These are phyloP conservation scores for Pneumocystis wakefieldiae DNA, from an alignment of 1,139 yeast species.

Conservation along the genomic window DNA sequence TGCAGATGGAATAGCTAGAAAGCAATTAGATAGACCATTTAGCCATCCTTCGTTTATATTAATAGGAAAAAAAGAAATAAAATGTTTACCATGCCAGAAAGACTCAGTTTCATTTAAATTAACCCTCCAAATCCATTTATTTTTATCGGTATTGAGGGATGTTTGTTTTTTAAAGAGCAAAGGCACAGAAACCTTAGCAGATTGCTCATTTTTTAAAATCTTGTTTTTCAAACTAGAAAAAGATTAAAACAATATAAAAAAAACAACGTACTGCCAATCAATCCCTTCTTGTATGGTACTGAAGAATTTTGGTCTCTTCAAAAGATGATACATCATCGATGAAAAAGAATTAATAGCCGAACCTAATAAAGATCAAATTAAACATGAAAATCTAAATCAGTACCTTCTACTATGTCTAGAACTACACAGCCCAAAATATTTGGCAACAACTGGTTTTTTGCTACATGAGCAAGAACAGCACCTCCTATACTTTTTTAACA, in stretches of 20 bases:
- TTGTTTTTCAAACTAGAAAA: conserved; percentile 27
- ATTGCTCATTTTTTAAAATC: conserved; percentile 37
- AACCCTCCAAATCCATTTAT: conserved; percentile 40
- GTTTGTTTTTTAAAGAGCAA: conserved; percentile 30
- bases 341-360: conserved; percentile 59
- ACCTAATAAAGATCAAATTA: not conserved
- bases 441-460: conserved; percentile 21
- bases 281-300: conserved; percentile 42
- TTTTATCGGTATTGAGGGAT: conserved; percentile 12
- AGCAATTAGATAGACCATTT: conserved; percentile 46
- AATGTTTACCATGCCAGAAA: conserved; percentile 44
- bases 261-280: conserved; percentile 52
- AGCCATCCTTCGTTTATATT: conserved; percentile 44
- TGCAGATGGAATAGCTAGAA: conserved; percentile 42
- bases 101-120: conserved; percentile 45
- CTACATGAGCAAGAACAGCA: conserved; percentile 48
- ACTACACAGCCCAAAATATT: conserved; percentile 45
- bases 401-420: conserved; percentile 84
- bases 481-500: conserved; percentile 47
- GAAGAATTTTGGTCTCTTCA: conserved; percentile 47
- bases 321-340: conserved; percentile 51
- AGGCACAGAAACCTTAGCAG: conserved; percentile 71
- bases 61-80: not conserved
- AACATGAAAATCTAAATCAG: not conserved
- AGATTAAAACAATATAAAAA: not conserved